These are phyloP conservation scores for Acorus calamus DNA, from an alignment of 106 monocot genomes.

Conservation along the genomic window DNA sequence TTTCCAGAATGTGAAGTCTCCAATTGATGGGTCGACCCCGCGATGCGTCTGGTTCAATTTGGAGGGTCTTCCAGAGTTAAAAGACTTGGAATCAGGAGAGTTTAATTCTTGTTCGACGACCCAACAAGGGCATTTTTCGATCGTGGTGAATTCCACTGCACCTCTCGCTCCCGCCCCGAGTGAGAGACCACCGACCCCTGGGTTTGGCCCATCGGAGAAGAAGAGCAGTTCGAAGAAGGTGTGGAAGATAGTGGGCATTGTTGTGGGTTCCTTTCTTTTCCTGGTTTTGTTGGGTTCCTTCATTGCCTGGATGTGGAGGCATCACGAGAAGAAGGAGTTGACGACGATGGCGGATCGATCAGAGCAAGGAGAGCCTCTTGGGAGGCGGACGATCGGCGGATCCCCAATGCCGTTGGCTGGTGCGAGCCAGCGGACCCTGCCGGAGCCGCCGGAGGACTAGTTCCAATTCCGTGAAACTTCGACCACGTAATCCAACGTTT, in stretches of 20 bases:
- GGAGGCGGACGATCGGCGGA: constrained; percentile 29
- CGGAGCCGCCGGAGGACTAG: constrained; percentile 1
- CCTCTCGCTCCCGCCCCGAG: neutral
- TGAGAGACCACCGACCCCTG: no score
- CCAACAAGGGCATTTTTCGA: constrained; percentile 64
- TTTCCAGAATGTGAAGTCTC: constrained; percentile 24
- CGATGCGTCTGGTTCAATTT: constrained; percentile 58
- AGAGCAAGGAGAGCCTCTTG: constrained; percentile 39
- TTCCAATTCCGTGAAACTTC: no score
- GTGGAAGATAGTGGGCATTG: constrained; percentile 47
- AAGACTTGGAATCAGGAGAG: constrained; percentile 28
- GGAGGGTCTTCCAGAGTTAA: constrained; percentile 41
- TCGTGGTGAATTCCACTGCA: constrained; percentile 52
- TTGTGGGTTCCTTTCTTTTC: constrained; percentile 30
- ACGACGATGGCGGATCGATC: constrained; percentile 39
- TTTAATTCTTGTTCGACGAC: constrained; percentile 28
- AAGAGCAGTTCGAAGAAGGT: constrained; percentile 1
- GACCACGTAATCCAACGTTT: no score
- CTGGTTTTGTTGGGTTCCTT: constrained; percentile 35
- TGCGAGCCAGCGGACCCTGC: constrained; percentile 40
- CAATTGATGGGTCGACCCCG: constrained; percentile 13
- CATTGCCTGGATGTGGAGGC: constrained; percentile 14
- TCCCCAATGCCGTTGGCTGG: constrained; percentile 50
- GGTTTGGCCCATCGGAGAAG: no score
- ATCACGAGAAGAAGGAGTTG: constrained; percentile 28